Conservation (phyloP, 352 stramenopile species). For the Globisporangium acanthophoron region DNA sequence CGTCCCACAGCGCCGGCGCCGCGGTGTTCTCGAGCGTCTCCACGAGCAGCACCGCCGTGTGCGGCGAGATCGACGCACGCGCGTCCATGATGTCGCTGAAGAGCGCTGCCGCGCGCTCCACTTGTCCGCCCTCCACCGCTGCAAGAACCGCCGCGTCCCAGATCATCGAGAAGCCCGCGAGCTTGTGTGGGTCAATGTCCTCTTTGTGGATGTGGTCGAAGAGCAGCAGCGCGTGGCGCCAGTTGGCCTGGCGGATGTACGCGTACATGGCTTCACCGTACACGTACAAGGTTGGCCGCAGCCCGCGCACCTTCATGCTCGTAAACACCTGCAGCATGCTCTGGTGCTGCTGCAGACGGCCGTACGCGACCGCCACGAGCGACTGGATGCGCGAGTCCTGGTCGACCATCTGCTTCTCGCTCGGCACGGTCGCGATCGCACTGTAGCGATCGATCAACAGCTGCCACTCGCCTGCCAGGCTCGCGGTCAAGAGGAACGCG, state of each 20-base stretch:
- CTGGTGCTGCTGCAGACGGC: conserved; percentile 28
- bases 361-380: conserved; percentile 56
- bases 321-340: conserved; percentile 66
- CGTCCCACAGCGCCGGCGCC: conserved; percentile 44
- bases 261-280: conserved; percentile 67
- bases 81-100: conserved; percentile 40
- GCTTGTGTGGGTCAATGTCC: conserved; percentile 28
- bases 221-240: conserved; percentile 63
- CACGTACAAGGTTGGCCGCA: conserved; percentile 62
- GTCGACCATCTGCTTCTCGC: conserved; percentile 22
- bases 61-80: conserved; percentile 35
- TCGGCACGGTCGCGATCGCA: conserved; percentile 1
- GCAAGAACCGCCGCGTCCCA: conserved; percentile 64
- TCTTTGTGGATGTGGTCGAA: conserved; percentile 66
- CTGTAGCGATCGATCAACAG: conserved; percentile 14
- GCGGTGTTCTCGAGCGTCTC: conserved; percentile 34
- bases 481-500: conserved; percentile 24
- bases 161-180: conserved; percentile 40
- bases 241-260: conserved; percentile 59
- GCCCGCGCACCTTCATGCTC: conserved; percentile 61
- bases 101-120: conserved; percentile 33
- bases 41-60: conserved; percentile 41
- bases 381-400: conserved; percentile 52
- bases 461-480: conserved; percentile 15
- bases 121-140: conserved; percentile 37